Evolutionary conservation across 2,329 filamentous ascomycete genomes (phyloP), one percentile per base, ranked within the genome.

Genomic region (Aspergillus proliferans): DNA sequence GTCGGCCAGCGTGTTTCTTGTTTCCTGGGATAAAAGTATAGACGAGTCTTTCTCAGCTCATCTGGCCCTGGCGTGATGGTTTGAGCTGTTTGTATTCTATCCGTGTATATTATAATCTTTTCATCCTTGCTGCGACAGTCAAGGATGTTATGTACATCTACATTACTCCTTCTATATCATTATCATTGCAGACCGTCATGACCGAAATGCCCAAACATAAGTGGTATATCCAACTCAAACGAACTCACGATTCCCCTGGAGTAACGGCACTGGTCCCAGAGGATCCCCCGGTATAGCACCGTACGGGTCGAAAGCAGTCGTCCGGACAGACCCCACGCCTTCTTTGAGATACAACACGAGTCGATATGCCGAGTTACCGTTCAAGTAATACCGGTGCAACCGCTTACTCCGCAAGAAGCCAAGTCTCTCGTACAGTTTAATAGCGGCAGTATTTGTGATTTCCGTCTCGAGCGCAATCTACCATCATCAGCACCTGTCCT

Each of bases 391-490:
- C 40, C 93, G 80, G 69, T 97, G 91, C 47, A 98, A 72, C 52
- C 90, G 87, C 71, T 98, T 98, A 52, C 88, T 95, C 46, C 92
- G 79, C 19, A 97, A 70, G 63, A 98, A 98, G 0, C 93, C 93
- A 6, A 98, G 76, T 1, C 90, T 79, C 69, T 98, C 92, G 69
- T 98, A 98, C 8, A 98, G 75, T 56, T 89, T 87, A 75, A 97
- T 88, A 18, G 91, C 93, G 1, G 90, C 85, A 1, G 83, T 81
- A 65, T 98, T 98, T 14, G 86, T 88, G 69, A 94, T 89, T 71
- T 98, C 93, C 0, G 93, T 98, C 73, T 98, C 93, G 24, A 98
- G 81, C 2, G 94, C 92, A 52, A 98, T 85, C 76, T 81, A 47
- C 47, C 18, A 21, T 43, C 38, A 12, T 19, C 19, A 18, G 10